Base-by-base conservation (phyloP, 169 alveolate genomes). In the Plasmodium malariae region DNA sequence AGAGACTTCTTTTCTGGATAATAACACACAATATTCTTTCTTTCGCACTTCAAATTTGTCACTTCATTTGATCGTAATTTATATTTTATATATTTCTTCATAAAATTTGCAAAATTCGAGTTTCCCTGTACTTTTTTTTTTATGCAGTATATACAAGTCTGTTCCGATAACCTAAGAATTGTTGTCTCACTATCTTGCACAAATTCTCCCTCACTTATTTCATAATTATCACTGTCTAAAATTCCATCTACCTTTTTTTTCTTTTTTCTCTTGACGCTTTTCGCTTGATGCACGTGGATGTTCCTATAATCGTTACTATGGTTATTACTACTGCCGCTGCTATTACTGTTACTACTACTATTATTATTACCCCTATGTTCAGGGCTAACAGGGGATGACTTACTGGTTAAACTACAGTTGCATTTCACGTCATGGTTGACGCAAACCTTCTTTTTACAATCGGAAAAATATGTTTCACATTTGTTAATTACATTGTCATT, bases 61-160 rank as follows among this genome's bases (percentile, higher is more conserved):
- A 55, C 19, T 48, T 54, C 68, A 36, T 60, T 28, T 19, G 19
- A 74, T 17, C 5, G 55, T 30, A 45, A 2, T 76, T 76, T 76
- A 54, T 54, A 76, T 34, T 45, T 49, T 48, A 43, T 19, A 54
- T 63, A 76, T 63, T 62, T 76, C 49, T 62, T 45, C 43, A 60
- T 24, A n/a, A 76, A 9, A 48, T 63, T 60, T 63, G 21, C 36
- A 36, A 30, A 62, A 37, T 32, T 36, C 6, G 26, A 1, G 36
- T 62, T 62, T 30, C 37, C 36, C 36, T 12, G n/a, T 54, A 62
- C 24, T 28, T 17, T 49, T 40, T 59, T 62, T 21, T 76, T 76
- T 65, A 62, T 76, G 55, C 78, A 62, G 6, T 24, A 76, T 21
- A 45, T 40, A 24, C 37, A 43, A 19, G 37, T 43, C 4, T 28